These are phyloP conservation scores for Sphaerostilbella broomeana DNA, from an alignment of 2,329 filamentous ascomycete genomes.

Conservation along the genomic window DNA sequence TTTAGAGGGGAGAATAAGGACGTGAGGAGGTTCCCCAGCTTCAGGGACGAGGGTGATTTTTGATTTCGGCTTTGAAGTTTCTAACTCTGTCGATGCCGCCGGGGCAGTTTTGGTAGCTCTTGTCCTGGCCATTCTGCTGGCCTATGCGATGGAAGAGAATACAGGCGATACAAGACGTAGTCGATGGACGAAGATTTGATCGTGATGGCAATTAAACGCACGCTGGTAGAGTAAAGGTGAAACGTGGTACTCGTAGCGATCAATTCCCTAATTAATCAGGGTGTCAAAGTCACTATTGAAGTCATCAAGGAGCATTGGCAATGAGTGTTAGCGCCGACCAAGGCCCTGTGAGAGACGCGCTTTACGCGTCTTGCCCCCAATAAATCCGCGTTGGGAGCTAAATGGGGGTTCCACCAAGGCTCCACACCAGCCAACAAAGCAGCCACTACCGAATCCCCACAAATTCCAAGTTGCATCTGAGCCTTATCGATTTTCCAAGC, in stretches of 20 bases:
- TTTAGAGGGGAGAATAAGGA: conserved; percentile 56
- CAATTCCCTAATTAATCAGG: no score
- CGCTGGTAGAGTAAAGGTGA: no score
- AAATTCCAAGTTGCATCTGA: conserved; percentile 3
- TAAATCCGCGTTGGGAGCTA: conserved; percentile 7
- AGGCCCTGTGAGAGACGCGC: conserved; percentile 13
- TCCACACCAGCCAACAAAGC: conserved; percentile 9
- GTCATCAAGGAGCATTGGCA: no score
- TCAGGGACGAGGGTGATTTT: conserved; percentile 3
- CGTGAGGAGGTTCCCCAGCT: conserved; percentile 38
- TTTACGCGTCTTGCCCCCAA: conserved; percentile 7
- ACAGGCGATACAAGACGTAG: not conserved
- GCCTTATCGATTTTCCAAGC: conserved; percentile 7
- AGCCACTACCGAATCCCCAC: conserved; percentile 10
- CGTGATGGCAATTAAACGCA: no score
- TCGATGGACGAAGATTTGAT: not conserved
- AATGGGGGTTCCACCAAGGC: not conserved
- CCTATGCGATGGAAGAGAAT: not conserved
- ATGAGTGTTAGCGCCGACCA: no score
- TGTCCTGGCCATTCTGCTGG: conserved; percentile 41
- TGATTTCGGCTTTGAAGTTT: conserved; percentile 17
- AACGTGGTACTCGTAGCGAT: no score
- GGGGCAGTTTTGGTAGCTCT: conserved; percentile 36
- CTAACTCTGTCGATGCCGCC: conserved; percentile 20
- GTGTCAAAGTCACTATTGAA: no score